Percentiles rank a stretch among this genome's conserved stretches.
phyloP scores from a whole-genome alignment of 495 filamentous ascomycete species.

The Penicillium canescens region DNA sequence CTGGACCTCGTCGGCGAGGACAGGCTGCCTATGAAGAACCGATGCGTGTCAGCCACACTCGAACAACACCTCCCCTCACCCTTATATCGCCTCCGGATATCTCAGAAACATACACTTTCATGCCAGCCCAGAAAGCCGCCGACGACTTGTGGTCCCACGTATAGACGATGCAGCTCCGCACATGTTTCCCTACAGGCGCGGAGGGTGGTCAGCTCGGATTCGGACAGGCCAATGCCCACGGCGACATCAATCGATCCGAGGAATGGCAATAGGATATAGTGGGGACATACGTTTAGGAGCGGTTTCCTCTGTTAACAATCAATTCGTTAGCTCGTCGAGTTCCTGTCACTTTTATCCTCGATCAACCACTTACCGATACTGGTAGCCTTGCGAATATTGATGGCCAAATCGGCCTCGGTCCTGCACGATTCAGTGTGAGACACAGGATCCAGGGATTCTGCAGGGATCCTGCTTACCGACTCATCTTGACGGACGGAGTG shows the following conservation, averaged over 20 bases:
- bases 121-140: constrained; percentile 92
- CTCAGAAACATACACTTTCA: constrained; percentile 80
- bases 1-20: constrained; percentile 92
- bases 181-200: constrained; percentile 76
- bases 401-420: constrained; percentile 88
- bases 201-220: constrained; percentile 8
- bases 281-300: constrained; percentile 79
- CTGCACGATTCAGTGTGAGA: constrained; percentile 40
- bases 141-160: constrained; percentile 99
- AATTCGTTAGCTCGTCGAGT: constrained; percentile 28
- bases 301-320: constrained; percentile 68
- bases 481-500: constrained; percentile 36
- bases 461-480: constrained; percentile 38
- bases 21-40: constrained; percentile 68
- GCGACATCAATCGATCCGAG: constrained; percentile 15
- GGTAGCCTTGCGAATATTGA: constrained; percentile 96
- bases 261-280: neutral
- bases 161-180: constrained; percentile 95
- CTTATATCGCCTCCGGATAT: neutral
- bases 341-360: constrained; percentile 7
- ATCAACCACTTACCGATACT: constrained; percentile 62
- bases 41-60: constrained; percentile 4
- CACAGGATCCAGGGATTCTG: neutral
- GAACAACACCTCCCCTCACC: neutral
- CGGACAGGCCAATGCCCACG: neutral